Percentiles rank a stretch among this genome's conserved stretches.
phyloP scores from a whole-genome alignment of 208 protist genomes.

The Acanthamoeba culbertsoni region DNA sequence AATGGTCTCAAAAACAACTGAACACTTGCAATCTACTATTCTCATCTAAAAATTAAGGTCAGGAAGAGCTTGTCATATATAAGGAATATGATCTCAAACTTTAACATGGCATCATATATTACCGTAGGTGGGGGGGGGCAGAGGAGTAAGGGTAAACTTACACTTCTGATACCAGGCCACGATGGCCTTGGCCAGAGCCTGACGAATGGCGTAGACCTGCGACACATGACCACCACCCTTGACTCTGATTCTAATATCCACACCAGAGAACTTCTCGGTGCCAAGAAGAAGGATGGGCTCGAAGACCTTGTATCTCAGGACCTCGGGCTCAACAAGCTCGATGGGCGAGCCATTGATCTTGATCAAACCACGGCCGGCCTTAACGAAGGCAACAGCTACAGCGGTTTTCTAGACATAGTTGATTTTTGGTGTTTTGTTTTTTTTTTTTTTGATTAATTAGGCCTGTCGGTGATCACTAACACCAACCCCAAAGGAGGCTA shows the following conservation, averaged over 20 bases:
- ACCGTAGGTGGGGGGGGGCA: too few relatives aligned
- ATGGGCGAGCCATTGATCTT: constrained; percentile 98
- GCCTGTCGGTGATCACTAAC: too few relatives aligned
- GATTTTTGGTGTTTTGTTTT: too few relatives aligned
- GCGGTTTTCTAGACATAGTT: constrained; percentile 95
- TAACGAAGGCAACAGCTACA: constrained; percentile 97
- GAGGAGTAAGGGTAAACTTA: too few relatives aligned
- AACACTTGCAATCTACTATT: too few relatives aligned
- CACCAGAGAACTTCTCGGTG: constrained; percentile 89
- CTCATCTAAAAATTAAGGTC: constrained; percentile 36
- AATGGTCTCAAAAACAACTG: background rate
- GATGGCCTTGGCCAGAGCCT: constrained; percentile 98
- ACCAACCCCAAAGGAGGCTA: too few relatives aligned
- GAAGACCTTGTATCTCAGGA: constrained; percentile 96
- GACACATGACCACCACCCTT: constrained; percentile 97
- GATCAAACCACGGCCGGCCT: constrained; percentile 96
- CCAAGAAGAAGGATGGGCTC: constrained; percentile 97
- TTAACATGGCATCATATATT: too few relatives aligned
- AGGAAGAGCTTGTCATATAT: background rate
- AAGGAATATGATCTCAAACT: constrained; percentile 30
- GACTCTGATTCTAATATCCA: constrained; percentile 99
- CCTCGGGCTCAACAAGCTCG: constrained; percentile 95
- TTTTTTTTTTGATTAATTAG: too few relatives aligned
- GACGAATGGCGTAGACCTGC: constrained; percentile 97
- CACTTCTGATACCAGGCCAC: constrained; percentile 99